A percentile compares a stretch with the other conserved stretches of the same genome.
Evolutionary conservation across 1,284 basidiomycete genomes (phyloP).

Genomic region (Erythrobasidium hasegawianum): DNA sequence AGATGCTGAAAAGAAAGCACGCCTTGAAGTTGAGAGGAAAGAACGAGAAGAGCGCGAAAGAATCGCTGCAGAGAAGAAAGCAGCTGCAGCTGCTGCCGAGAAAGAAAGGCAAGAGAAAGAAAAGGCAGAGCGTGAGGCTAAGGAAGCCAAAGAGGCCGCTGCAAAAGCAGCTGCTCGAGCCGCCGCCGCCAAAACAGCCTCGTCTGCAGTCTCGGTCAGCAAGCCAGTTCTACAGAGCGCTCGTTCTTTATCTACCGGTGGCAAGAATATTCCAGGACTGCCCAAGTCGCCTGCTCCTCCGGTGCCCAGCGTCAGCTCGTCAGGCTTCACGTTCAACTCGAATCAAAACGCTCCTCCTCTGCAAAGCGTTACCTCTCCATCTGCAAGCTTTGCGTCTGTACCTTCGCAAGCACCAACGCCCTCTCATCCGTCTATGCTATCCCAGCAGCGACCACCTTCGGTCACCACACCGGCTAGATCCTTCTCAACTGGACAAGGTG

Average conservation of each 20-base stretch:
- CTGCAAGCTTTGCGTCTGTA: neutral
- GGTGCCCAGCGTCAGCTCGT: neutral
- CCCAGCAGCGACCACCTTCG: conserved; percentile 11
- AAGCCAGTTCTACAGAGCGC: conserved; percentile 32
- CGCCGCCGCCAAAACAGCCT: conserved; percentile 33
- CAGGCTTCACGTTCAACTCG: neutral
- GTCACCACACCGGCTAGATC: neutral
- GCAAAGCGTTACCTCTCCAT: neutral
- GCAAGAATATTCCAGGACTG: conserved; percentile 39
- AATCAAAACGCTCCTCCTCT: neutral
- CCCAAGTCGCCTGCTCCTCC: conserved; percentile 36
- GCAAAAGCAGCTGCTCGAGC: conserved; percentile 40
- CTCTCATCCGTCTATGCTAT: neutral
- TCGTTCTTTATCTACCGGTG: conserved; percentile 29
- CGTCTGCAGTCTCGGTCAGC: conserved; percentile 2
- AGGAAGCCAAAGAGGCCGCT: conserved; percentile 48
- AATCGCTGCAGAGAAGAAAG: conserved; percentile 38
- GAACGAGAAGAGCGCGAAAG: conserved; percentile 59
- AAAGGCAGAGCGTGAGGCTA: conserved; percentile 43
- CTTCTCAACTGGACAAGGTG: conserved; percentile 18
- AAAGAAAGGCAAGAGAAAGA: conserved; percentile 27
- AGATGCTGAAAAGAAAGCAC: conserved; percentile 44
- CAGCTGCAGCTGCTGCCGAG: conserved; percentile 34
- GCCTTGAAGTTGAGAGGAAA: conserved; percentile 54
- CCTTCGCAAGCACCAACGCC: neutral